Conservation (phyloP, 345 rosid species). For the Streptanthus diversifolius region DNA sequence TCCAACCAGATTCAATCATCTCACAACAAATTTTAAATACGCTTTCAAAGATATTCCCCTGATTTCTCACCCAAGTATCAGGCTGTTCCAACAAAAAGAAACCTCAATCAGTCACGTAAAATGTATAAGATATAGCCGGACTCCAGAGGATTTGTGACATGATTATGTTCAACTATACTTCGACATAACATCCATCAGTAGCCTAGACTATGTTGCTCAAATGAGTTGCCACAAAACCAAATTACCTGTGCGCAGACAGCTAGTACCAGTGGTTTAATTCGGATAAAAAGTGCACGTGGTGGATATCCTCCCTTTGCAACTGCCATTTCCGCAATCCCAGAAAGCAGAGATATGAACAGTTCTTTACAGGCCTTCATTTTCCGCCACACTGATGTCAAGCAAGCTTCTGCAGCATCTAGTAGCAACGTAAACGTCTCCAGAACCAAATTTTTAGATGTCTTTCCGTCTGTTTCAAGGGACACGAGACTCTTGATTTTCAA, state of each 20-base stretch:
- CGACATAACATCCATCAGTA: background rate
- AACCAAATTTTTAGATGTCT: conserved; percentile 52
- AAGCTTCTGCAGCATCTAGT: conserved; percentile 69
- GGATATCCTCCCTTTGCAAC: conserved; percentile 62
- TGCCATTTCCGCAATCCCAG: conserved; percentile 69
- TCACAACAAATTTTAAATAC: conserved; percentile 58
- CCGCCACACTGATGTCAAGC: conserved; percentile 73
- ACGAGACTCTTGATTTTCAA: conserved; percentile 60
- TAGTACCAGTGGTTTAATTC: conserved; percentile 67
- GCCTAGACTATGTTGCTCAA: background rate
- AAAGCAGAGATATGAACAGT: conserved; percentile 58
- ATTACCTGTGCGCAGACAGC: conserved; percentile 70
- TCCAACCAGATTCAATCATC: conserved; percentile 75
- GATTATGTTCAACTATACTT: background rate
- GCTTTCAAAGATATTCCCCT: conserved; percentile 64
- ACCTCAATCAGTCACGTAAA: background rate
- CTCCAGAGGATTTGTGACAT: background rate
- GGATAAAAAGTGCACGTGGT: conserved; percentile 63
- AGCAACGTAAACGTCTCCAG: conserved; percentile 64
- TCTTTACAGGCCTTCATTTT: conserved; percentile 70
- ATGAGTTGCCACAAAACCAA: background rate
- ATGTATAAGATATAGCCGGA: background rate
- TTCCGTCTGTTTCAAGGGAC: conserved; percentile 65
- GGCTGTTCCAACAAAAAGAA: conserved; percentile 44
- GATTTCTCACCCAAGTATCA: conserved; percentile 60